Conservation (phyloP, 169 alveolate genomes). For the Babesia bovis region DNA sequence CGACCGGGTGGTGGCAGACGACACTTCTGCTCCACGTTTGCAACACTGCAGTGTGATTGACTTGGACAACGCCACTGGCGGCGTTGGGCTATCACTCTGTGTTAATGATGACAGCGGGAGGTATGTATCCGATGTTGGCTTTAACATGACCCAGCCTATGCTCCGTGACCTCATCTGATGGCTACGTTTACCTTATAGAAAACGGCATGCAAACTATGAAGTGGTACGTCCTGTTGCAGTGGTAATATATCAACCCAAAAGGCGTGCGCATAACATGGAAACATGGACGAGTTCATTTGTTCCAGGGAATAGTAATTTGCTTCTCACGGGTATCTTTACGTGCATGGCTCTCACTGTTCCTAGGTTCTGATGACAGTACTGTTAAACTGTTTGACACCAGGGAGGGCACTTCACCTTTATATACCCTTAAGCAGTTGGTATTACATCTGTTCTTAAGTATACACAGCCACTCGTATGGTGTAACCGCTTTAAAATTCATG, state of each 20-base stretch:
- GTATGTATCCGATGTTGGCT: neutral
- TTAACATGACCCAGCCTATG: slow-evolving; percentile 12
- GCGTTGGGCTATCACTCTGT: slow-evolving; percentile 42
- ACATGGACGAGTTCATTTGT: slow-evolving; percentile 58
- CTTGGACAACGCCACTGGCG: slow-evolving; percentile 4
- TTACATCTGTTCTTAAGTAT: neutral
- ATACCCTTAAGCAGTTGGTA: slow-evolving; percentile 5
- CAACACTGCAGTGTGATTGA: neutral
- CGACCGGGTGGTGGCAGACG: slow-evolving; percentile 6
- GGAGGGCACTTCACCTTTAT: neutral
- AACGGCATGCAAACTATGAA: slow-evolving; percentile 15
- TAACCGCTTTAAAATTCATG: slow-evolving; percentile 45
- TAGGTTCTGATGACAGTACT: slow-evolving; percentile 49
- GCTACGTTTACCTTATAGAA: slow-evolving; percentile 29
- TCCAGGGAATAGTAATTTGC: slow-evolving; percentile 38
- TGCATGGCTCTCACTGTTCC: too few relatives aligned
- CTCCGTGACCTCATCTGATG: slow-evolving; percentile 47
- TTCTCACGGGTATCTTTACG: slow-evolving; percentile 49
- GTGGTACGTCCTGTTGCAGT: neutral
- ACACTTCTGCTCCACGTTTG: neutral
- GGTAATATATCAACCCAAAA: neutral
- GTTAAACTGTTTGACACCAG: slow-evolving; percentile 38
- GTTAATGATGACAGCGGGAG: slow-evolving; percentile 24
- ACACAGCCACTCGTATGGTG: slow-evolving; percentile 40
- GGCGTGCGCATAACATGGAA: slow-evolving; percentile 50